These are phyloP conservation scores for Plenodomus lindquistii DNA, from an alignment of 2,329 filamentous ascomycete genomes.

Conservation along the genomic window DNA sequence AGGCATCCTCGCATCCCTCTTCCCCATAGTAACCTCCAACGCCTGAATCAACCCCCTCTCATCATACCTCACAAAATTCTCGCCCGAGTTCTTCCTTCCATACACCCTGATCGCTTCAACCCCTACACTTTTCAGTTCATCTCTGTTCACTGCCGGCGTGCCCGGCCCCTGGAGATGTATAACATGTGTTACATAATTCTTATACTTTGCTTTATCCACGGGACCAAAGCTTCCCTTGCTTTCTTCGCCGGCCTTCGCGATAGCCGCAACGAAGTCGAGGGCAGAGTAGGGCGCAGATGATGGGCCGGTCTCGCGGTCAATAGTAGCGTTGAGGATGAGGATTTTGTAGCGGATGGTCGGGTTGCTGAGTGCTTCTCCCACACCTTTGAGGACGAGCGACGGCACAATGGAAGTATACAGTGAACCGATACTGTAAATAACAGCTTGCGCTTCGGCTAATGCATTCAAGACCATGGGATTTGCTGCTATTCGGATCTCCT, in stretches of 20 bases:
- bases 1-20: constrained; percentile 58
- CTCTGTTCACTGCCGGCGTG: constrained; percentile 71
- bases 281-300: constrained; percentile 67
- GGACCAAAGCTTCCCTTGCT: constrained; percentile 46
- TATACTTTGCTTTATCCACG: constrained; percentile 54
- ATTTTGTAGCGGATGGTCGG: constrained; percentile 69
- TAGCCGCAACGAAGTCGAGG: constrained; percentile 78
- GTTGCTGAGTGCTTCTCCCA: constrained; percentile 66
- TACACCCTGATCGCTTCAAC: constrained; percentile 80
- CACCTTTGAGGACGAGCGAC: constrained; percentile 75
- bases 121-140: constrained; percentile 65
- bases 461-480: constrained; percentile 79
- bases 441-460: constrained; percentile 64
- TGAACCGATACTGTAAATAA: constrained; percentile 93
- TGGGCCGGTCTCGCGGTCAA: constrained; percentile 86
- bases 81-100: constrained; percentile 64
- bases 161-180: constrained; percentile 75
- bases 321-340: constrained; percentile 79
- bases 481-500: constrained; percentile 83
- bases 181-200: constrained; percentile 78
- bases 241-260: constrained; percentile 67
- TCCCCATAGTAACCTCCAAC: constrained; percentile 76
- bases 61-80: constrained; percentile 70
- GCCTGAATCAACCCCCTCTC: constrained; percentile 73
- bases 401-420: constrained; percentile 90